Evolutionary conservation across 2,329 filamentous ascomycete species (phyloP).

Genomic region (Nigrospora osmanthi): DNA sequence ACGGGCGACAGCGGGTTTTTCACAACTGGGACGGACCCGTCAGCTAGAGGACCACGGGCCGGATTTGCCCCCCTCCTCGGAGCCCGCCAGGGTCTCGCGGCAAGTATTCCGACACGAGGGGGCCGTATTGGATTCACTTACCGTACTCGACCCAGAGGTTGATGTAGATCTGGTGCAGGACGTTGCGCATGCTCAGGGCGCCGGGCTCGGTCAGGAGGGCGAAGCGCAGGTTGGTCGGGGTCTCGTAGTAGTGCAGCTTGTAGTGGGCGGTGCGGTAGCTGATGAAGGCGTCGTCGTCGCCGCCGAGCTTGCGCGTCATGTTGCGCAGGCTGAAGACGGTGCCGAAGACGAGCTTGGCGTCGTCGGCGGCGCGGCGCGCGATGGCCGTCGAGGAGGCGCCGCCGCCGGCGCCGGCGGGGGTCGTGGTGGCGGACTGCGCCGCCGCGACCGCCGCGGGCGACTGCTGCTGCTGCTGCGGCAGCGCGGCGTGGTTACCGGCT

Average conservation of each 20-base stretch:
- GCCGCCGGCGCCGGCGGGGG: conserved; percentile 2
- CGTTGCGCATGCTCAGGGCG: conserved; percentile 84
- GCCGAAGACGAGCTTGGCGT: conserved; percentile 95
- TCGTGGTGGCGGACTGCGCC: conserved; percentile 3
- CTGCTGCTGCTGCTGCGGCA: conserved; percentile 32
- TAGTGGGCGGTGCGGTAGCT: conserved; percentile 90
- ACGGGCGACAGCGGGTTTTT: conserved; percentile 64
- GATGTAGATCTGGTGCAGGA: conserved; percentile 96
- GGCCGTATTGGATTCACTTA: conserved; percentile 30
- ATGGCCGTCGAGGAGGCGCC: conserved; percentile 17
- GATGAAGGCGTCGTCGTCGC: conserved; percentile 90
- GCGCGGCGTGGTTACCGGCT: conserved; percentile 34
- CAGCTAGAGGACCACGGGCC: neutral
- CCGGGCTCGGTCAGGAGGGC: conserved; percentile 92
- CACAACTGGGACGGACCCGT: conserved; percentile 40
- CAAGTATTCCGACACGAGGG: too few species aligned
- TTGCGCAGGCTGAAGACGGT: conserved; percentile 94
- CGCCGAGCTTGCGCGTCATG: conserved; percentile 92
- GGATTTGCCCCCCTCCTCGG: neutral
- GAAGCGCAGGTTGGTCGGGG: conserved; percentile 89
- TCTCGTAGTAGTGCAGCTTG: conserved; percentile 99
- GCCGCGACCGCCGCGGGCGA: conserved; percentile 2
- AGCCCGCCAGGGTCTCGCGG: too few species aligned
- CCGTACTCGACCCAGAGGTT: conserved; percentile 96
- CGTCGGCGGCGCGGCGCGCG: conserved; percentile 48